Evolutionary conservation across 1,139 yeast species (phyloP), one percentile per base, ranked within the genome.

Genomic region (Zygosaccharomyces sapae): DNA sequence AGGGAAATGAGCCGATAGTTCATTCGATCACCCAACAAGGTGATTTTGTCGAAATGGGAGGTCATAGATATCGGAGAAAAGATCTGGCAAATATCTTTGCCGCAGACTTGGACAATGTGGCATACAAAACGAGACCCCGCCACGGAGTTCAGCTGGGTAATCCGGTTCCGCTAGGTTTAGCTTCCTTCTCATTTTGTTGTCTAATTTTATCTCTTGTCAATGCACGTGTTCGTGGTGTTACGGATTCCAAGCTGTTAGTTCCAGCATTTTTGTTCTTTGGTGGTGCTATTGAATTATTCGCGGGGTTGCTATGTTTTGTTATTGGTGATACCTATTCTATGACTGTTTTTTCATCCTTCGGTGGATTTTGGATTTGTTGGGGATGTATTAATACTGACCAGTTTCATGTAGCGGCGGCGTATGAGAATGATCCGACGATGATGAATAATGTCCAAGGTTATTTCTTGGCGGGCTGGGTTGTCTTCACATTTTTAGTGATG

Each of bases 341-440:
- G 58, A 77, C 82, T 33, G 84, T 82, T 8, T 77, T 85, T 61
- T 70, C 81, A 44, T 78, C 84, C 47, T 85, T 81, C 61, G 90
- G 90, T 45, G 87, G 86, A 8, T 85, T 83, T 67, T 85, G 90
- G 87, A 69, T 83, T 48, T 70, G 83, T 19, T 83, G 76, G 62
- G 82, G 83, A 24, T 77, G 83, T 38, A 74, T 83, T 38, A 64
- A 78, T 48, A 68, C 77, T 46, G 76, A 79, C 44, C 71, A 74
- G 41, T 83, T 83, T 64, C 82, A 80, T 16, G 74, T 81, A 44
- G 63, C 69, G 1, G 68, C 72, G 3, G 76, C 81, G 19, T 83
- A 83, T 57, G 68, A 66, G 1, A 69, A 69, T 5, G 77, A 73
- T 43, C 53, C 66, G 5, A 33, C 40, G 25, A 61, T 61, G 66